phyloP scores from a whole-genome alignment of 805 yeast species.

The Cyberlindnera euphorbiae region DNA sequence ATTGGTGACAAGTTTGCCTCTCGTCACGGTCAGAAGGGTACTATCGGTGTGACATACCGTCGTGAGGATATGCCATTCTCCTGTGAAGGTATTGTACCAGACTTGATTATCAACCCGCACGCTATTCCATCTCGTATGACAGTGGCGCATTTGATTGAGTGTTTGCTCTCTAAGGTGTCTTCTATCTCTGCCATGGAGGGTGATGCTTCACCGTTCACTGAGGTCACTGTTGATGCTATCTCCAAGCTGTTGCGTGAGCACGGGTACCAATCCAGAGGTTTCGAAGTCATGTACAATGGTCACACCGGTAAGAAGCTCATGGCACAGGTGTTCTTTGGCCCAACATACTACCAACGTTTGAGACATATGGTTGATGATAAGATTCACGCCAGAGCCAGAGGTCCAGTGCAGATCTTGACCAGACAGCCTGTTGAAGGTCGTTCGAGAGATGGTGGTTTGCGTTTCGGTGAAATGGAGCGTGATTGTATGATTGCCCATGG shows the following conservation, averaged over 20 bases:
- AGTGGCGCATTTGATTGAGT: slow-evolving; percentile 98
- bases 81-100: slow-evolving; percentile 94
- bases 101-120: slow-evolving; percentile 95
- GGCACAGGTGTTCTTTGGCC: slow-evolving; percentile 99
- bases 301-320: slow-evolving; percentile 96
- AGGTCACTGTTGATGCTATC: slow-evolving; percentile 95
- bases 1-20: slow-evolving; percentile 99
- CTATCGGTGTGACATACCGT: slow-evolving; percentile 97
- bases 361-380: slow-evolving; percentile 99
- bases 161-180: slow-evolving; percentile 92
- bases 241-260: slow-evolving; percentile 89
- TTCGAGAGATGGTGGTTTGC: slow-evolving; percentile 97
- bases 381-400: slow-evolving; percentile 98
- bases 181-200: slow-evolving; percentile 95
- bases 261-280: slow-evolving; percentile 97
- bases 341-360: slow-evolving; percentile 96
- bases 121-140: slow-evolving; percentile 99
- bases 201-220: slow-evolving; percentile 99
- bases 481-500: slow-evolving; percentile 99
- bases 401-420: slow-evolving; percentile 95
- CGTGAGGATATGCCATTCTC: slow-evolving; percentile 99
- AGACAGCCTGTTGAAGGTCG: slow-evolving; percentile 99
- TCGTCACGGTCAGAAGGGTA: slow-evolving; percentile 99
- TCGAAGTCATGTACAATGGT: slow-evolving; percentile 97
- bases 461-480: slow-evolving; percentile 99